A percentile compares a stretch with the other conserved stretches of the same genome.
Evolutionary conservation across 2,329 filamentous ascomycete genomes (phyloP).

Genomic region (Calonectria honghensis): DNA sequence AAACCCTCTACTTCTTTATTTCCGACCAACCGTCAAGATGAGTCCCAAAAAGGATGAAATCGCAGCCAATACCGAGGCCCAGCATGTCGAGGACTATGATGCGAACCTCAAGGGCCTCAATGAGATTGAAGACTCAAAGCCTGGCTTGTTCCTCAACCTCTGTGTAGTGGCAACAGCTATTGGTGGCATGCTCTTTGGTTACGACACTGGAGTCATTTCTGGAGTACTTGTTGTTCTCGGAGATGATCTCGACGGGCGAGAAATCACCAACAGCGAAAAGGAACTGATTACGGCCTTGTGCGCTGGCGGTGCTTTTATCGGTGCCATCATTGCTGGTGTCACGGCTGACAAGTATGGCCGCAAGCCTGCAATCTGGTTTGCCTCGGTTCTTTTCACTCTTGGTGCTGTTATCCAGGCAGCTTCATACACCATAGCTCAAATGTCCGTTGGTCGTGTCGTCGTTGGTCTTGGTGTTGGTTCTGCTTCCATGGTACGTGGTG

Average conservation of each 20-base stretch:
- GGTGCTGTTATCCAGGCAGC: constrained; percentile 49
- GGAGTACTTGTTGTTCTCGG: constrained; percentile 66
- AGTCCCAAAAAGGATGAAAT: constrained; percentile 39
- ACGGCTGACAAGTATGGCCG: constrained; percentile 50
- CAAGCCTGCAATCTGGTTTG: constrained; percentile 46
- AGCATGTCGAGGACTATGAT: constrained; percentile 40
- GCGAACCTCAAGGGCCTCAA: constrained; percentile 36
- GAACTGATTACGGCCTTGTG: constrained; percentile 50
- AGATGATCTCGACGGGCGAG: constrained; percentile 43
- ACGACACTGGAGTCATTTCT: constrained; percentile 70
- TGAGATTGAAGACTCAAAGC: constrained; percentile 44
- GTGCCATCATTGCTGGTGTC: constrained; percentile 49
- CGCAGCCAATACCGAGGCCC: constrained; percentile 30
- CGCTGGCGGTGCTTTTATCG: constrained; percentile 49
- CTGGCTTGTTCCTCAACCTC: constrained; percentile 44
- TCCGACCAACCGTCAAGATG: constrained; percentile 30
- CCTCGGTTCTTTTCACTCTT: constrained; percentile 48
- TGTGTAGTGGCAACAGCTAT: constrained; percentile 47
- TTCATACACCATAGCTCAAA: constrained; percentile 46
- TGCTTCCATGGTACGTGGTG: constrained; percentile 62
- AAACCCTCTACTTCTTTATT: not conserved
- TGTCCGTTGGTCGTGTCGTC: constrained; percentile 47
- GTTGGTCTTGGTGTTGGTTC: constrained; percentile 64
- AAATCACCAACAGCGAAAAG: constrained; percentile 42
- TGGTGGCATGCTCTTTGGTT: constrained; percentile 58